Evolutionary conservation across 352 stramenopile genomes (phyloP).

Genomic region (Phytophthora colocasiae): DNA sequence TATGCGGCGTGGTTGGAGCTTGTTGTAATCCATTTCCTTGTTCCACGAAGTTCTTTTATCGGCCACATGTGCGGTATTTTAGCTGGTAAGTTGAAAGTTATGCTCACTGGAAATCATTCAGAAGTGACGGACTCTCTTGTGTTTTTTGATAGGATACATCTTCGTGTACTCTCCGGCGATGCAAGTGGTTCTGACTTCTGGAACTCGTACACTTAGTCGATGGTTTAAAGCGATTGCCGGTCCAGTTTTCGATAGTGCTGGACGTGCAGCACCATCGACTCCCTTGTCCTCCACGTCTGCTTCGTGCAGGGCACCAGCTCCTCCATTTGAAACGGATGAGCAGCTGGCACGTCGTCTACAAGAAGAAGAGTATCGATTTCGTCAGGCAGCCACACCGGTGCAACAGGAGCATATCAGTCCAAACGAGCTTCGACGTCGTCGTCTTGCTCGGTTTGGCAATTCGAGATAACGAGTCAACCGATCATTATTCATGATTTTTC

Average conservation of each 20-base stretch:
- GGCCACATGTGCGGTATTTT: constrained; percentile 91
- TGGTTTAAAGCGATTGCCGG: constrained; percentile 10
- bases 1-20: constrained; percentile 92
- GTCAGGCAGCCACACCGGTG: constrained; percentile 4
- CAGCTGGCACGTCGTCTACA: constrained; percentile 33
- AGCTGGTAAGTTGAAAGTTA: constrained; percentile 46
- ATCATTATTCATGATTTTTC: neutral
- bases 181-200: constrained; percentile 22
- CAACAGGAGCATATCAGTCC: constrained; percentile 21
- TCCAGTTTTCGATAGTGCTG: constrained; percentile 1
- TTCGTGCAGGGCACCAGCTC: constrained; percentile 3
- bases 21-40: constrained; percentile 86
- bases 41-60: constrained; percentile 83
- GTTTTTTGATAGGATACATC: constrained; percentile 33
- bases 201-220: constrained; percentile 11
- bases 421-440: constrained; percentile 37
- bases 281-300: neutral
- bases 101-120: no score
- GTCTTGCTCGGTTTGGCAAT: constrained; percentile 35
- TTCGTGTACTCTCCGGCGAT: constrained; percentile 32
- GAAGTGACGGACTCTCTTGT: neutral
- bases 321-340: constrained; percentile 33
- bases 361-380: constrained; percentile 37
- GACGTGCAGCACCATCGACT: neutral
- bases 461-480: neutral